Evolutionary conservation across 352 stramenopile genomes (phyloP), one percentile per base, ranked within the genome.

Genomic region (Pythium folliculosum): DNA sequence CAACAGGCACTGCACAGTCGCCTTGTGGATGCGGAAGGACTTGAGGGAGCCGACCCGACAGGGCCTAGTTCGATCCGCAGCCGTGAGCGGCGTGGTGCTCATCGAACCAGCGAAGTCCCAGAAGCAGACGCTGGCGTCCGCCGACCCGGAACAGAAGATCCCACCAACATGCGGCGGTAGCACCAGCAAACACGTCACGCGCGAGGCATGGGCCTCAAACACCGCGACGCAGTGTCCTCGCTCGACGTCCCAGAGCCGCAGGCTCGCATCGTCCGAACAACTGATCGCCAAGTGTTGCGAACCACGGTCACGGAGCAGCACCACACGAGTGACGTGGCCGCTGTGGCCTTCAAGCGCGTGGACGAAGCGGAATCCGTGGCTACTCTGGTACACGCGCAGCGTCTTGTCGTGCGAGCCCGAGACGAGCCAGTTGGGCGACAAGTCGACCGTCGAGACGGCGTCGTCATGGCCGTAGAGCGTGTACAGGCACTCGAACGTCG

Each of bases 331-430:
- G 22, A 91, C 77, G 49, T 89, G 81, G 7, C 74, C 84, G 7
- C 62, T 65, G 69, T 93, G 84, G 0, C 82, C 84, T 3, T 51
- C 55, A 22, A 91, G 69, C 0, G 77, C 43, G 32, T 83, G 45
- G 1, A 83, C 35, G n/a, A 87, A 76, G 14, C 47, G 59, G 50
- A 91, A 90, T 16, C 63, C 59, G 8, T 71, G 58, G 27, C 60
- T 23, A 30, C 62, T 70, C 50, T 72, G 74, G 63, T 90, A 93
- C 6, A 90, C 65, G 19, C 84, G 74, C 35, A 93, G 44, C 4
- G 81, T 90, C 35, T 51, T 68, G 66, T 93, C 84, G 45, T 91
- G 82, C 0, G 84, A 91, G 1, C 82, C 84, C 0, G 84, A 93
- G 2, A 93, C 73, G 3, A 93, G 82, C 80, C 77, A 91, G 0